Conservation (phyloP, 768 basidiomycete species). For the Leccinum subgranulosum region DNA sequence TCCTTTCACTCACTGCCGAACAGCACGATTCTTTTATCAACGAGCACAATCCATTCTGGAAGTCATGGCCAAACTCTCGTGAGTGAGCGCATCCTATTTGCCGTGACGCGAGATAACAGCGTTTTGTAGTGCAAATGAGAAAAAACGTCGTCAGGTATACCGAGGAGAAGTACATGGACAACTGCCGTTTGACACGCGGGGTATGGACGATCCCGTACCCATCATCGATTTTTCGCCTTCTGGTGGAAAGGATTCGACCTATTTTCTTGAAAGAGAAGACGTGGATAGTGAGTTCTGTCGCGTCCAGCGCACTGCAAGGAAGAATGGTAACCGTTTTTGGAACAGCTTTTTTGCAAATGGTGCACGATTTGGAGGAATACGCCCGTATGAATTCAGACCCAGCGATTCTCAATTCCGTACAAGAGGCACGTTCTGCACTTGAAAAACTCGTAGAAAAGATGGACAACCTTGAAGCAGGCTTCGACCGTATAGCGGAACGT, state of each 20-base stretch:
- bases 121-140: conserved; percentile 60
- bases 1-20: conserved; percentile 3
- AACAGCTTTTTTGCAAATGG: conserved; percentile 55
- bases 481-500: conserved; percentile 84
- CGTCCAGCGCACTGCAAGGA: conserved; percentile 13
- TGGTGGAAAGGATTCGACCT: conserved; percentile 57
- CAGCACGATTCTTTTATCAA: conserved; percentile 78
- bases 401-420: conserved; percentile 52
- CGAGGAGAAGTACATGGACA: conserved; percentile 80
- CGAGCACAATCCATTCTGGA: conserved; percentile 79
- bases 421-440: conserved; percentile 57
- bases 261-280: conserved; percentile 65
- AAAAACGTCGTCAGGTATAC: conserved; percentile 81
- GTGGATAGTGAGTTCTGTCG: conserved; percentile 67
- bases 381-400: conserved; percentile 44
- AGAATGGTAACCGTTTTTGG: conserved; percentile 8
- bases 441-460: conserved; percentile 73
- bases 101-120: conserved; percentile 1
- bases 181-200: conserved; percentile 80
- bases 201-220: conserved; percentile 79
- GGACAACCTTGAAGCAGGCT: conserved; percentile 75
- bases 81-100: conserved; percentile 29
- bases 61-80: conserved; percentile 87
- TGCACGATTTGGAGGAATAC: conserved; percentile 65
- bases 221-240: conserved; percentile 75